Base-by-base conservation (phyloP, 1,284 basidiomycete species). In the Stygiomarasmius scandens region DNA sequence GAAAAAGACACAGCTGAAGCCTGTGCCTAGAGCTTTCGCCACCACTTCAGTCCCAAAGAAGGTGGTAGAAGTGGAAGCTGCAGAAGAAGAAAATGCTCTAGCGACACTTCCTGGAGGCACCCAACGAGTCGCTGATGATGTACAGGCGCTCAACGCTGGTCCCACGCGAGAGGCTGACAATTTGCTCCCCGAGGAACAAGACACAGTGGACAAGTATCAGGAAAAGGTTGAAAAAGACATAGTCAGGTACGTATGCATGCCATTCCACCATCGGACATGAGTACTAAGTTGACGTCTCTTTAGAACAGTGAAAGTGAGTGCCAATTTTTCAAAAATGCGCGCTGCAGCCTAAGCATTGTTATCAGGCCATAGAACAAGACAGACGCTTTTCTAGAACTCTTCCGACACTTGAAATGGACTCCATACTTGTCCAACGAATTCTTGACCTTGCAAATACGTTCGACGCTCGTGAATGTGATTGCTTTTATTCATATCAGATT, bases 211-310 rank as follows among this genome's bases (percentile, higher is more conserved):
- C 62, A 88, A 85, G 65, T 77, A 92, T 29, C 92, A 96, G 66
- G 93, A 96, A 16, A 93, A 88, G 65, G 90, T 85, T 2, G 94
- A 98, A 68, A 96, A 91, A 72, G 97, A 98, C 65, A 85, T 96
- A 54, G 73, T 79, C 1, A 82, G 94, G 67, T 83, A 81, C 12
- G 66, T 87, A 85, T 83, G 52, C 20, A 73, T 64, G 44, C 49
- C 12, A 11, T 22, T 24, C 32, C 36, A 41, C 9, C 38, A n/a
- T 2, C 27, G 23, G 38, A 41, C 16, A 49, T 46, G 12, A 47
- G 48, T 8, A 57, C 16, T 54, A 52, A 38, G 27, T 44, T 19
- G 52, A 47, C 22, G 52, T 50, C 32, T 14, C 24, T 23, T 19
- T 57, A 78, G 76, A 66, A 72, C 75, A 24, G 61, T 84, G 58